Conservation (phyloP, 306 rosid genomes). For the Cicer bijugum region DNA sequence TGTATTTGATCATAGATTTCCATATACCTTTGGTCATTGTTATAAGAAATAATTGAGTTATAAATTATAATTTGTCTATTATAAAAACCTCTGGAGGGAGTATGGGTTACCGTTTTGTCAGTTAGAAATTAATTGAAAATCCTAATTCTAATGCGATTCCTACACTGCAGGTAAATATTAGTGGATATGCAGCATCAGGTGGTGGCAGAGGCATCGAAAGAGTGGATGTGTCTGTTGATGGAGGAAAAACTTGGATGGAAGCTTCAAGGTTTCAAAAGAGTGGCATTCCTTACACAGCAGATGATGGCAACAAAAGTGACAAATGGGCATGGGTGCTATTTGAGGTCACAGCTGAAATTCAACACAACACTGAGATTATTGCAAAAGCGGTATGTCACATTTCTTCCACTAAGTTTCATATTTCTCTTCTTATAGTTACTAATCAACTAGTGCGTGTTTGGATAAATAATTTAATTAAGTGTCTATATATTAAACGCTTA, state of each 20-base stretch:
- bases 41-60: no score
- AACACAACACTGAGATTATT: slow-evolving; percentile 61
- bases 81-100: no score
- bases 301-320: slow-evolving; percentile 62
- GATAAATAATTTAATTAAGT: no score
- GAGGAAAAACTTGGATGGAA: slow-evolving; percentile 85
- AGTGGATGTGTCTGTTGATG: slow-evolving; percentile 85
- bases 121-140: slow-evolving; percentile 5
- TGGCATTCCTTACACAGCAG: slow-evolving; percentile 60
- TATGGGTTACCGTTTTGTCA: slow-evolving; percentile 19
- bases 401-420: slow-evolving; percentile 17
- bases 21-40: no score
- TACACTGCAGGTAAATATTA: slow-evolving; percentile 69
- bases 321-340: slow-evolving; percentile 99
- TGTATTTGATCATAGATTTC: no score
- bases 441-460: neutral
- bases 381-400: slow-evolving; percentile 80
- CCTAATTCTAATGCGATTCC: slow-evolving; percentile 26
- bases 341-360: slow-evolving; percentile 63
- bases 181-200: slow-evolving; percentile 90
- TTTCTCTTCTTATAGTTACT: slow-evolving; percentile 17
- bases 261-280: slow-evolving; percentile 73
- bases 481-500: no score
- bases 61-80: no score
- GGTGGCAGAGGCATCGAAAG: slow-evolving; percentile 97